These are phyloP conservation scores for Solanum peruvianum DNA, from an alignment of 257 asterid species.

Conservation along the genomic window DNA sequence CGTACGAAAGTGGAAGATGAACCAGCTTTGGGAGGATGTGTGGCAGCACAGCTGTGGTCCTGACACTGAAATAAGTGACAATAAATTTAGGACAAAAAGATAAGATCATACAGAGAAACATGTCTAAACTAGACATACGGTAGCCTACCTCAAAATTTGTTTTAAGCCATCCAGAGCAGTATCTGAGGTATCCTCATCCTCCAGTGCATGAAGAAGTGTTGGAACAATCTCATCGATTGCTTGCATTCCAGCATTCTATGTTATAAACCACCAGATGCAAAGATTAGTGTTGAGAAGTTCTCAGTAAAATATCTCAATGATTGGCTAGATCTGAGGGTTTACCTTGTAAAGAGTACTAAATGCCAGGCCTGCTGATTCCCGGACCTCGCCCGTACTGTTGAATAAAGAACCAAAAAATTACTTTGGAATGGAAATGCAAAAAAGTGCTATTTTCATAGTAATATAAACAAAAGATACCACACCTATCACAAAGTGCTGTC, in stretches of 20 bases:
- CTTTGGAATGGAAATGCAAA: background rate
- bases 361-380: constrained; percentile 92
- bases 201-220: constrained; percentile 87
- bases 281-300: background rate
- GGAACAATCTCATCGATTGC: constrained; percentile 99
- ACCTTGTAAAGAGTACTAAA: constrained; percentile 98
- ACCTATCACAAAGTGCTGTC: constrained; percentile 97
- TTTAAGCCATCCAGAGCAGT: constrained; percentile 98
- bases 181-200: constrained; percentile 78
- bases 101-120: background rate
- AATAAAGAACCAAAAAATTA: constrained; percentile 6
- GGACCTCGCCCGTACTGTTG: constrained; percentile 70
- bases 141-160: constrained; percentile 76
- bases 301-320: background rate
- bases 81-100: background rate
- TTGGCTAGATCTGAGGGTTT: background rate
- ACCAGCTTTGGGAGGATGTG: constrained; percentile 98
- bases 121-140: background rate
- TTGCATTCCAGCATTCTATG: constrained; percentile 97
- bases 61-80: constrained; percentile 48
- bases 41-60: constrained; percentile 96
- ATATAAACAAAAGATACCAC: constrained; percentile 8
- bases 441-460: background rate
- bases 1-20: constrained; percentile 87
- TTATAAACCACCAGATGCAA: background rate